Evolutionary conservation across 2,329 filamentous ascomycete genomes (phyloP), one percentile per base, ranked within the genome.

Genomic region (Paecilomyces formosus): DNA sequence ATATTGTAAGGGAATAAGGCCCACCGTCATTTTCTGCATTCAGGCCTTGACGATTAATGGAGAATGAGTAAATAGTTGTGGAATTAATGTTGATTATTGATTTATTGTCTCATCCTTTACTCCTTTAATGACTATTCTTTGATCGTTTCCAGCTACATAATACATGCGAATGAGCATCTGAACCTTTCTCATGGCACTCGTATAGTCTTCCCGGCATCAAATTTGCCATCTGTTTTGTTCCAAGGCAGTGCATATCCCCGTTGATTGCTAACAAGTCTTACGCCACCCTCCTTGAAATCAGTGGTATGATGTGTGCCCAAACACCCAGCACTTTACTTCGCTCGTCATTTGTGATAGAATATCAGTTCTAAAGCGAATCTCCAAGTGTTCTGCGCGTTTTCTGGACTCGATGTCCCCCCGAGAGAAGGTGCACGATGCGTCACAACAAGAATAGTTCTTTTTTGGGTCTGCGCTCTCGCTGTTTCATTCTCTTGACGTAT

Each of bases 401-500:
- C 73, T 0, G 82, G 81, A 1, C 73, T 71, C 1, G 81, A 78
- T 0, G 79, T 77, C 13, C 76, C 77, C 49, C 74, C 60, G 0
- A 80, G 59, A 22, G 73, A 78, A 1, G 82, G 82, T 2, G 82
- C 80, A 62, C 85, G 82, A 56, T 84, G 81, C 0, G 82, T 50
- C 0, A 78, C 76, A 0, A 85, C 74, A 0, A 85, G 57, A 3
- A 83, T 61, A 15, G 18, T 35, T 2, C 53, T 3, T 18, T 31
- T 21, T 31, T 55, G 31, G 30, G 58, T 22, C 8, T 12, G 30
- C 30, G 30, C 30, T 31, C 8, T 9, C 30, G 30, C 30, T 11
- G 30, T 12, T 31, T 31, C 5, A 31, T 6, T 31, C 49, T 52
- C 57, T 11, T 30, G 49, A n/a, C 13, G 26, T 49, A 45, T 53